phyloP scores from a whole-genome alignment of 768 basidiomycete species.

The Candolleomyces efflorescens region DNA sequence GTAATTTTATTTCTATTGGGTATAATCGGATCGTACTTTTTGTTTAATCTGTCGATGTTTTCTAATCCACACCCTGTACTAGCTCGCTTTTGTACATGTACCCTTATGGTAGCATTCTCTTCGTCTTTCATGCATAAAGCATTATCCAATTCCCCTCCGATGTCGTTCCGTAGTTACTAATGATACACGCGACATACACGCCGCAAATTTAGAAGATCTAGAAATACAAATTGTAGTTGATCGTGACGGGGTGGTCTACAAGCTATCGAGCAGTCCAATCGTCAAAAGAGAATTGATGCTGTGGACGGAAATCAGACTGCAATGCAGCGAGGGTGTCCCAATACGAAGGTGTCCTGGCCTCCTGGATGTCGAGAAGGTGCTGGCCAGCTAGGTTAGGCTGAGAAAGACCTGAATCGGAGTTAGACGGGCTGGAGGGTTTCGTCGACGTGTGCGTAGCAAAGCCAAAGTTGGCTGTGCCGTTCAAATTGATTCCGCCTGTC shows the following conservation, averaged over 20 bases:
- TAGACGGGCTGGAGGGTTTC: conserved; percentile 3
- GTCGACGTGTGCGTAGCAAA: conserved; percentile 2
- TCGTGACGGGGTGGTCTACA: background rate
- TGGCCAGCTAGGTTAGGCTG: conserved; percentile 1
- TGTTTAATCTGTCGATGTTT: too few species aligned
- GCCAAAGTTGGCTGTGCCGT: conserved; percentile 4
- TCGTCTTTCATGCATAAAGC: too few species aligned
- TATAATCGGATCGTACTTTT: background rate
- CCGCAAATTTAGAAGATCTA: too few species aligned
- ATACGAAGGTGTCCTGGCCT: background rate
- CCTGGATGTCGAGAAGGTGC: background rate
- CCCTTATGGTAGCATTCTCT: too few species aligned
- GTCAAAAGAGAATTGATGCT: background rate
- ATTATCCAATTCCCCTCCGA: too few species aligned
- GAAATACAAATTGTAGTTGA: too few species aligned
- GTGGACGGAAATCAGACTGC: background rate
- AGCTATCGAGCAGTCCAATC: background rate
- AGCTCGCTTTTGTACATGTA: too few species aligned
- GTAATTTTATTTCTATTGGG: background rate
- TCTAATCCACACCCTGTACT: too few species aligned
- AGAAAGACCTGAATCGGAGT: background rate
- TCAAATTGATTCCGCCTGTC: conserved; percentile 5
- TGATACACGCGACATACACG: too few species aligned
- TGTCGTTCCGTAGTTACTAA: too few species aligned
- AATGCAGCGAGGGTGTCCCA: background rate